Conservation (phyloP, 768 basidiomycete species). For the Filobasidium floriforme region DNA sequence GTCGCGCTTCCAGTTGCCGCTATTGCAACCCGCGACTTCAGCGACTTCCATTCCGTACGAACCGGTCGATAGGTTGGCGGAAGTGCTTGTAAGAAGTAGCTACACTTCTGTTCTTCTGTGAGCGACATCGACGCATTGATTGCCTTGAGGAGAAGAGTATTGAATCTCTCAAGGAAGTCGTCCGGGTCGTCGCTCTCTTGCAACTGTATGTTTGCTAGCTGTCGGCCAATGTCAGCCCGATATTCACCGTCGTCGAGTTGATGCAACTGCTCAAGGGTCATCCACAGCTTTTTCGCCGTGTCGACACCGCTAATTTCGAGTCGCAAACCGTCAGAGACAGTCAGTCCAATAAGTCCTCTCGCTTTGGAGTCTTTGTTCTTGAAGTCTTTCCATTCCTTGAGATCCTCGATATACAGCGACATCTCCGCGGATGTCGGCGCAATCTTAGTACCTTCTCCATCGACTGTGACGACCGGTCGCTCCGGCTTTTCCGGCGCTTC, state of each 20-base stretch:
- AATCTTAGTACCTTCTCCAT: no score
- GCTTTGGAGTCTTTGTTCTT: no score
- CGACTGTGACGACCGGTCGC: no score
- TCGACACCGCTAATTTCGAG: constrained; percentile 5
- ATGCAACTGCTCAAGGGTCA: constrained; percentile 1
- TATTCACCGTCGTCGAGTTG: constrained; percentile 10
- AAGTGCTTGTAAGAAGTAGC: constrained; percentile 14
- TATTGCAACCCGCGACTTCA: no score
- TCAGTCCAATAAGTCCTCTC: no score
- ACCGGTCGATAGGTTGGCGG: constrained; percentile 4
- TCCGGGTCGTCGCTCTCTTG: neutral
- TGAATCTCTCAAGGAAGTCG: constrained; percentile 10
- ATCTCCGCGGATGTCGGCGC: no score
- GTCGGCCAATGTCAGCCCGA: constrained; percentile 9
- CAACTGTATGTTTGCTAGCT: constrained; percentile 2
- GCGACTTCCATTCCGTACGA: constrained; percentile 8
- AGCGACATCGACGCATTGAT: neutral
- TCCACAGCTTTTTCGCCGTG: constrained; percentile 8
- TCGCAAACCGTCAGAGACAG: constrained; percentile 10
- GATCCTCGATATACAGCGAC: no score
- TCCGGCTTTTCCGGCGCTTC: no score
- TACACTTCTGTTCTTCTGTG: constrained; percentile 12
- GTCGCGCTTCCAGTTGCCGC: no score
- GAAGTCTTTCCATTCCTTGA: no score
- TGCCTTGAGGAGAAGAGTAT: no score